A percentile compares a stretch with the other conserved stretches of the same genome.
Evolutionary conservation across 2,329 filamentous ascomycete genomes (phyloP).

Genomic region (Fonsecaea erecta): DNA sequence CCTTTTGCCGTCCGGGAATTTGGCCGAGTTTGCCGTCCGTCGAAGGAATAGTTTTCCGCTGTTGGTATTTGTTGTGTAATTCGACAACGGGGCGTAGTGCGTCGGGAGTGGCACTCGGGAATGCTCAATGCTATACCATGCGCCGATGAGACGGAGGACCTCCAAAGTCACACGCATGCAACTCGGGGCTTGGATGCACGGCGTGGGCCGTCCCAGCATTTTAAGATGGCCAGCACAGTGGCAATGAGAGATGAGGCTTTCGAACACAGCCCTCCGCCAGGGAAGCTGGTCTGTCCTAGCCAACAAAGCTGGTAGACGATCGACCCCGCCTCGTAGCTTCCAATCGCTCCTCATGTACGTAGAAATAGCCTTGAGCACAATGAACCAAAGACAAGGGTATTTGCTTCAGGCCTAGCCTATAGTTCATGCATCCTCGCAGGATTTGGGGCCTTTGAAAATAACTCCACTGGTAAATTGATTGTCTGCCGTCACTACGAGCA

Average conservation of each 20-base stretch:
- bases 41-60: neutral
- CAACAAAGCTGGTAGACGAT: neutral
- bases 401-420: neutral
- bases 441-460: neutral
- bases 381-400: neutral
- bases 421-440: neutral
- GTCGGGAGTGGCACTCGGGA: neutral
- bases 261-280: neutral
- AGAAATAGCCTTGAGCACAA: neutral
- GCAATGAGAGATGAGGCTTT: neutral
- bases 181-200: neutral
- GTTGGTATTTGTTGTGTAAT: neutral
- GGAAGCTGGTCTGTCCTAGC: neutral
- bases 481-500: neutral
- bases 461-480: neutral
- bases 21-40: neutral
- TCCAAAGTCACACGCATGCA: neutral
- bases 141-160: neutral
- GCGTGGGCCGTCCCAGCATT: neutral
- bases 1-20: neutral
- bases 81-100: neutral
- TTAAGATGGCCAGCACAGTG: neutral
- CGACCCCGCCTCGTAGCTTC: neutral
- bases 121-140: neutral
- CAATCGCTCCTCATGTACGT: slow-evolving; percentile 7